Evolutionary conservation across 805 yeast species (phyloP).

Genomic region (Lipomyces sp.): DNA sequence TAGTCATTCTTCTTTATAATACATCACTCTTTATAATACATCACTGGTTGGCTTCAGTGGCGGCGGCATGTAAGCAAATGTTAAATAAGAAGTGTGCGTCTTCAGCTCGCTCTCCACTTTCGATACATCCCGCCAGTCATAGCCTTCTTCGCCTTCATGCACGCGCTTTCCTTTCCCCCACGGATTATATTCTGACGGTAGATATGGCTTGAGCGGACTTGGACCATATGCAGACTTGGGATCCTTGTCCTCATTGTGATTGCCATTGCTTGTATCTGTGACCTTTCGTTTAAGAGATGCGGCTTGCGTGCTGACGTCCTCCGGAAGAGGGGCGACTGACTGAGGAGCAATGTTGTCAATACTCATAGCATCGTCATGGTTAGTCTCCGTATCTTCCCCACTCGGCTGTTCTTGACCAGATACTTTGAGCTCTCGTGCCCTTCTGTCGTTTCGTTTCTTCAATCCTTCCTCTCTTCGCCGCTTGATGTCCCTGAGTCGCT

Average conservation of each 20-base stretch:
- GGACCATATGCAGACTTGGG: slow-evolving; percentile 2
- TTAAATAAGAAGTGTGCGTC: slow-evolving; percentile 88
- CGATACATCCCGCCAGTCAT: slow-evolving; percentile 80
- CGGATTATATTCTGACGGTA: slow-evolving; percentile 44
- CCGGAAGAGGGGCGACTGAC: slow-evolving; percentile 27
- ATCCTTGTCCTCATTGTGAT: too few relatives aligned
- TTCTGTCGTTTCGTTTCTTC: slow-evolving; percentile 33
- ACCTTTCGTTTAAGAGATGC: slow-evolving; percentile 17
- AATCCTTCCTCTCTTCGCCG: slow-evolving; percentile 56
- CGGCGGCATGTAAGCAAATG: slow-evolving; percentile 68
- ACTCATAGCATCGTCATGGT: background rate
- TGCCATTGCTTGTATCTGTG: too few relatives aligned
- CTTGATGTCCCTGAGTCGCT: slow-evolving; percentile 75
- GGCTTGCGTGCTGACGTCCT: slow-evolving; percentile 25
- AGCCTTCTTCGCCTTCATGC: slow-evolving; percentile 80
- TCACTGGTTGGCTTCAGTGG: background rate
- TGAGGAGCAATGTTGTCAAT: background rate
- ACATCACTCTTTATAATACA: background rate
- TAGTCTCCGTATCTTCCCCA: too few relatives aligned
- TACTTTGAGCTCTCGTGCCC: too few relatives aligned
- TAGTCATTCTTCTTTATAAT: background rate
- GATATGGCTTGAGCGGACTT: background rate
- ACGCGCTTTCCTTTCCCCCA: slow-evolving; percentile 87
- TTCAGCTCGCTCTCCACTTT: slow-evolving; percentile 81
- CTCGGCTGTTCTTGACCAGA: too few relatives aligned